Percentiles rank a stretch among this genome's conserved stretches.
Evolutionary conservation across 1,284 basidiomycete species (phyloP).

Genomic region (Heimioporus punctisporus): DNA sequence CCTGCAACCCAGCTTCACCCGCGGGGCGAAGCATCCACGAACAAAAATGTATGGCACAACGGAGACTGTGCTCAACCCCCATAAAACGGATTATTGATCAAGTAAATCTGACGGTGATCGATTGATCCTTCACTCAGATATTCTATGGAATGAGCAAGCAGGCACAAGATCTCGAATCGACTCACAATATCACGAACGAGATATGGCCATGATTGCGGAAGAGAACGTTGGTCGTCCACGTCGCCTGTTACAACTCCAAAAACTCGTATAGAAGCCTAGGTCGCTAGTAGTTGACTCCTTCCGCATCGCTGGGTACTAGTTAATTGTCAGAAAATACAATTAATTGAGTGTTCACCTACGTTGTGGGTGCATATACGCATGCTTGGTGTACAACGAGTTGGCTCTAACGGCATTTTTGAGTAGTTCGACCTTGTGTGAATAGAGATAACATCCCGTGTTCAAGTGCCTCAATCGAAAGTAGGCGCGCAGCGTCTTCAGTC

Average conservation of each 20-base stretch:
- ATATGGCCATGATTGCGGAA: constrained; percentile 89
- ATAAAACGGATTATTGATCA: constrained; percentile 95
- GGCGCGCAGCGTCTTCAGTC: constrained; percentile 82
- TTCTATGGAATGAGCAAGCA: too few species aligned
- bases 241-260: constrained; percentile 90
- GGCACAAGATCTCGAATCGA: too few species aligned
- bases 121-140: constrained; percentile 99
- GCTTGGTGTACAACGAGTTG: constrained; percentile 95
- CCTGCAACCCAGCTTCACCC: constrained; percentile 88
- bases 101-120: constrained; percentile 94
- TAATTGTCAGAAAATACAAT: too few species aligned
- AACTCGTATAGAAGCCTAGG: constrained; percentile 94
- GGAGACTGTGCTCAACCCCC: too few species aligned
- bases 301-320: constrained; percentile 69
- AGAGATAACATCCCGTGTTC: constrained; percentile 94
- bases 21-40: constrained; percentile 81
- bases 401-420: constrained; percentile 92
- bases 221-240: constrained; percentile 98
- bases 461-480: constrained; percentile 87
- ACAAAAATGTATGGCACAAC: constrained; percentile 70
- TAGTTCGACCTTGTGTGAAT: constrained; percentile 97
- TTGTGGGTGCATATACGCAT: constrained; percentile 79
- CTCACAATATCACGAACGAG: constrained; percentile 92
- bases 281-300: constrained; percentile 86
- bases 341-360: too few species aligned